Evolutionary conservation across 306 rosid species (phyloP), one percentile per base, ranked within the genome.

Genomic region (Erythrophleum fordii): DNA sequence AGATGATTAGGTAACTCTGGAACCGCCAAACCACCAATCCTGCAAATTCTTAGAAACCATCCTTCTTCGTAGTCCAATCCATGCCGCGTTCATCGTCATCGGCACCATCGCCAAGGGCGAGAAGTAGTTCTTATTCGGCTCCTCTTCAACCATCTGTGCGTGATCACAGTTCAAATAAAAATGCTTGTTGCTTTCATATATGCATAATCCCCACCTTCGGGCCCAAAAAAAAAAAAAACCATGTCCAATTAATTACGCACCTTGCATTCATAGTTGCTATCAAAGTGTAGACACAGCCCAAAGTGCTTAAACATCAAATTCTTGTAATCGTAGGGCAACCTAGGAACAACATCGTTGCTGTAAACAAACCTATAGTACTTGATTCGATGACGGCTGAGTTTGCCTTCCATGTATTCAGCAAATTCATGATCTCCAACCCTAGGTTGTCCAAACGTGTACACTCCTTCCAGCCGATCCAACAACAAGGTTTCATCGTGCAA

Each of bases 391-490:
- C 77, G 48, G 12, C 29, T 28, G 81, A 92, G 44, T 3, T 84
- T 42, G 0, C 16, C 37, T 18, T 87, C 82, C 97, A 92, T 89
- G 79, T 80, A 90, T 1, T 66, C 52, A 0, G 88, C 88, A 58
- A 83, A 92, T 1, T 11, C 59, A 29, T 35, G 14, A 31, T 87
- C 88, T 20, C 97, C 95, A 48, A 90, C 91, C 70, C 95, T 85
- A 8, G 95, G 97, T 79, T 90, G 93, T 14, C 93, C 97, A 81
- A 87, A 92, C 14, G 92, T 92, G 69, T 92, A 87, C 12, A 92
- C 90, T n/a, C 92, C 95, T 55, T 89, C 88, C 18, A 90, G 73
- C 46, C 84, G 86, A 81, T 87, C 79, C 69, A 89, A 26, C 66
- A 90, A 72, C 79, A 73, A 68, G 2, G 69, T 70, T 65, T 91